A percentile compares a stretch with the other conserved stretches of the same genome.
Conservation (phyloP, 1,284 basidiomycete genomes). For the Heterobasidion annosum region DNA sequence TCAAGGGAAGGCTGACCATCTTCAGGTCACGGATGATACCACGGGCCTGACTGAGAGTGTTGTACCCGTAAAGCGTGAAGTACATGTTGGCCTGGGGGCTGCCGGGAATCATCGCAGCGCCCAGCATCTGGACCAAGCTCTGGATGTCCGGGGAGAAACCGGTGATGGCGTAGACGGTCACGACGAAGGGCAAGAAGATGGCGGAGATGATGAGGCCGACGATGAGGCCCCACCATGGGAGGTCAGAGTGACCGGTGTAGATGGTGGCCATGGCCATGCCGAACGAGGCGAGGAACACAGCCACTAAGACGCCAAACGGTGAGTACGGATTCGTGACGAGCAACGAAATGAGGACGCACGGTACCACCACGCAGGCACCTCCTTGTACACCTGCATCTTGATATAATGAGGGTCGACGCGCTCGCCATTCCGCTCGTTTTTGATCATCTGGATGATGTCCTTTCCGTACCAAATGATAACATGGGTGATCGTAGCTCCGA, state of each 20-base stretch:
- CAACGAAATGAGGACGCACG: neutral
- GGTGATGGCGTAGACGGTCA: conserved; percentile 31
- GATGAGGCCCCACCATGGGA: conserved; percentile 36
- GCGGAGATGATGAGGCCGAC: conserved; percentile 28
- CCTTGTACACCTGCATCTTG: neutral
- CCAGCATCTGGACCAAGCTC: conserved; percentile 19
- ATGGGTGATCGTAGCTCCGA: conserved; percentile 35
- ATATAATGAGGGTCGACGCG: neutral
- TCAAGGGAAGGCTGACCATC: conserved; percentile 15
- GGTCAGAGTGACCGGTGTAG: conserved; percentile 40
- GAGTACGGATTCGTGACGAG: neutral
- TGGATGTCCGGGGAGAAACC: conserved; percentile 25
- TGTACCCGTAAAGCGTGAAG: conserved; percentile 38
- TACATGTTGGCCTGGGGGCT: conserved; percentile 42
- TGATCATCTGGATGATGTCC: conserved; percentile 26
- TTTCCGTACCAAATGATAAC: conserved; percentile 36
- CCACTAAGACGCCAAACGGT: neutral
- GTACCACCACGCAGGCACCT: neutral
- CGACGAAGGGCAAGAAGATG: conserved; percentile 46
- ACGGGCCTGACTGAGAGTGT: conserved; percentile 30
- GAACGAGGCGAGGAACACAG: conserved; percentile 32
- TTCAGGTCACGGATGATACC: conserved; percentile 40
- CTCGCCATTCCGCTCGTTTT: conserved; percentile 13
- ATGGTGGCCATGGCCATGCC: conserved; percentile 41
- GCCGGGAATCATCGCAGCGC: conserved; percentile 27